Evolutionary conservation across 2,329 filamentous ascomycete species (phyloP).

Genomic region (Phialocephala subalpina): DNA sequence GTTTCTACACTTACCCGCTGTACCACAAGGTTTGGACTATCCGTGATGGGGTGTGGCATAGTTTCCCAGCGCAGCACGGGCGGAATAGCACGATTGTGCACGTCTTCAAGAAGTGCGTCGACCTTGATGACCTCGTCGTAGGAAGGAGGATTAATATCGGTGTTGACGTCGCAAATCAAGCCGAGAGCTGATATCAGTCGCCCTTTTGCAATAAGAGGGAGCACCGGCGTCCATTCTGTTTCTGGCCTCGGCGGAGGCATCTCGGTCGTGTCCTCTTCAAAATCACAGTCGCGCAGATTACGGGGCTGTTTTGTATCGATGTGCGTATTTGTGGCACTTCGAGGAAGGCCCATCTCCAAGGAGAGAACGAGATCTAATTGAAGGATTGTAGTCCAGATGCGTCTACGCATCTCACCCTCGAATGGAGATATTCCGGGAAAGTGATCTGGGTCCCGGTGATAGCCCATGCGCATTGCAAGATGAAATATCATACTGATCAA

Average conservation of each 20-base stretch:
- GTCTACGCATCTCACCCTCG: conserved; percentile 68
- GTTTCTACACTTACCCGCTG: conserved; percentile 40
- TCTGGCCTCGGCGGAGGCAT: conserved; percentile 51
- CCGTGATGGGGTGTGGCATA: conserved; percentile 41
- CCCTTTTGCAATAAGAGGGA: conserved; percentile 51
- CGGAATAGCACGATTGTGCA: conserved; percentile 40
- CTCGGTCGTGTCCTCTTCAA: conserved; percentile 45
- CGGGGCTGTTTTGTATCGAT: conserved; percentile 49
- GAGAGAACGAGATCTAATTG: conserved; percentile 70
- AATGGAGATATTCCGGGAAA: conserved; percentile 56
- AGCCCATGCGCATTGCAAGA: conserved; percentile 62
- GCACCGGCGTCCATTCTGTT: conserved; percentile 25
- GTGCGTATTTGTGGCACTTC: conserved; percentile 51
- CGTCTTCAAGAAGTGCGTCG: conserved; percentile 47
- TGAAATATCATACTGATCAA: conserved; percentile 42
- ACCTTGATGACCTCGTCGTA: conserved; percentile 48
- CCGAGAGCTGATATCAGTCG: conserved; percentile 48
- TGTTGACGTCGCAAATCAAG: conserved; percentile 47
- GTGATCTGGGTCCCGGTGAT: conserved; percentile 61
- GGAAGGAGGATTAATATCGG: conserved; percentile 43
- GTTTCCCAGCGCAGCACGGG: conserved; percentile 38
- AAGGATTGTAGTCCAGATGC: conserved; percentile 61
- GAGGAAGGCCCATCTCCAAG: conserved; percentile 72
- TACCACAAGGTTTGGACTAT: conserved; percentile 39
- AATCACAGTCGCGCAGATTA: conserved; percentile 51